Evolutionary conservation across 2,329 filamentous ascomycete genomes (phyloP).

Genomic region (Cladosporium colombiae): DNA sequence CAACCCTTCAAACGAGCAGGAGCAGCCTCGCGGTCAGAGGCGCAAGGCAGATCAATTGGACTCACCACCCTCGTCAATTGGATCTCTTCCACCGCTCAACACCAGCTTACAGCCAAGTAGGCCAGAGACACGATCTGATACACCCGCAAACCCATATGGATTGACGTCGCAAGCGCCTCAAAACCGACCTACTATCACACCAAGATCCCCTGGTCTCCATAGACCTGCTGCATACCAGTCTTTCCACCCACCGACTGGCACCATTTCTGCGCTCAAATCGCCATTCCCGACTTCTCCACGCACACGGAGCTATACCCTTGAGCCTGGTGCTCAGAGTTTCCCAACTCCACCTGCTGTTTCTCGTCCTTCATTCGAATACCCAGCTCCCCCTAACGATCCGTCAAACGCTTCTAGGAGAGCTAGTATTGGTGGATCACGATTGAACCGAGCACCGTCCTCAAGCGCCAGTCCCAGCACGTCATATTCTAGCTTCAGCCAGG

Average conservation of each 20-base stretch:
- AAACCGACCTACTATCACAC: slow-evolving; percentile 55
- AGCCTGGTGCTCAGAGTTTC: slow-evolving; percentile 49
- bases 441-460: slow-evolving; percentile 29
- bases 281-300: slow-evolving; percentile 47
- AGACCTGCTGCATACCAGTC: slow-evolving; percentile 54
- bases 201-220: slow-evolving; percentile 55
- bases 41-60: slow-evolving; percentile 49
- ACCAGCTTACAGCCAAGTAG: slow-evolving; percentile 24
- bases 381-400: slow-evolving; percentile 31
- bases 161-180: not conserved
- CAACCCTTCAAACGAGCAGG: slow-evolving; percentile 44
- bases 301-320: slow-evolving; percentile 40
- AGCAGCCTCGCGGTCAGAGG: slow-evolving; percentile 37
- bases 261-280: slow-evolving; percentile 51
- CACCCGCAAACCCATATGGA: not conserved
- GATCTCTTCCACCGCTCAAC: slow-evolving; percentile 36
- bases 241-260: slow-evolving; percentile 47
- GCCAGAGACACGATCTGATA: not conserved
- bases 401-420: slow-evolving; percentile 42
- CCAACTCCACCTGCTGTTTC: slow-evolving; percentile 47
- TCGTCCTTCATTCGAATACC: slow-evolving; percentile 32
- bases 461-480: slow-evolving; percentile 52
- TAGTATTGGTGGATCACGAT: slow-evolving; percentile 30
- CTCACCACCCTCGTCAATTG: slow-evolving; percentile 42
- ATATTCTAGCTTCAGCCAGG: slow-evolving; percentile 37